Conservation (phyloP, 495 filamentous ascomycete genomes). For the Penicillium soppii region DNA sequence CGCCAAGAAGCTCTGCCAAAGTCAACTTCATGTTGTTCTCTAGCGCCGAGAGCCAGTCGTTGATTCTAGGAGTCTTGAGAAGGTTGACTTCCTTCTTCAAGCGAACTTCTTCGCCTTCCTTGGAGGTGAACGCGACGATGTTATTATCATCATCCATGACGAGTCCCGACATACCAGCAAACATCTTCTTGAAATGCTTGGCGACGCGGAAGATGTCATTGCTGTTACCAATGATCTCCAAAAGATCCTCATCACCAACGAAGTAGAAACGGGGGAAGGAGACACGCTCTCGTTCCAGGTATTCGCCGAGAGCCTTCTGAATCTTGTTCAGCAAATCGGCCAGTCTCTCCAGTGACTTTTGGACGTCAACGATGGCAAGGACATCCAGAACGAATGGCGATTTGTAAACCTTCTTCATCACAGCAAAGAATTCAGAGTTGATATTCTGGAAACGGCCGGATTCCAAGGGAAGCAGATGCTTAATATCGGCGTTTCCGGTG, state of each 20-base stretch:
- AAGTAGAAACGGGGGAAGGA: conserved; percentile 99
- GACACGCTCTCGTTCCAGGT: conserved; percentile 93
- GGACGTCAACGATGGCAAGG: conserved; percentile 88
- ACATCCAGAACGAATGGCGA: conserved; percentile 93
- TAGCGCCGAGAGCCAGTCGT: conserved; percentile 91
- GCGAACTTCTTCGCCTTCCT: conserved; percentile 87
- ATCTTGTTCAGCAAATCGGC: conserved; percentile 98
- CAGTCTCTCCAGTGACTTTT: conserved; percentile 91
- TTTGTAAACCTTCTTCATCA: conserved; percentile 98
- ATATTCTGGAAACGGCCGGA: conserved; percentile 97
- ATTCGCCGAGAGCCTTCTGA: conserved; percentile 97
- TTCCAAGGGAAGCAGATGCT: conserved; percentile 93
- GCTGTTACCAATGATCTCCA: conserved; percentile 99
- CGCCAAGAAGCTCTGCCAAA: conserved; percentile 82
- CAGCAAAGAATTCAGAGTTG: conserved; percentile 94
- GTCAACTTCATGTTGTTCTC: conserved; percentile 94
- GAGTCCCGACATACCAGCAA: conserved; percentile 87
- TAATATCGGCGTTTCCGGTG: conserved; percentile 97
- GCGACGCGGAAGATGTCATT: conserved; percentile 94
- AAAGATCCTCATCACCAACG: conserved; percentile 94
- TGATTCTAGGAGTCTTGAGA: conserved; percentile 90
- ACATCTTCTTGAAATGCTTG: conserved; percentile 99
- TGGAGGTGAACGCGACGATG: conserved; percentile 91
- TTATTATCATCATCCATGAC: conserved; percentile 85
- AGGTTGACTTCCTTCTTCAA: conserved; percentile 89